These are phyloP conservation scores for Kwoniella sp. DNA, from an alignment of 768 basidiomycete genomes.

Conservation along the genomic window DNA sequence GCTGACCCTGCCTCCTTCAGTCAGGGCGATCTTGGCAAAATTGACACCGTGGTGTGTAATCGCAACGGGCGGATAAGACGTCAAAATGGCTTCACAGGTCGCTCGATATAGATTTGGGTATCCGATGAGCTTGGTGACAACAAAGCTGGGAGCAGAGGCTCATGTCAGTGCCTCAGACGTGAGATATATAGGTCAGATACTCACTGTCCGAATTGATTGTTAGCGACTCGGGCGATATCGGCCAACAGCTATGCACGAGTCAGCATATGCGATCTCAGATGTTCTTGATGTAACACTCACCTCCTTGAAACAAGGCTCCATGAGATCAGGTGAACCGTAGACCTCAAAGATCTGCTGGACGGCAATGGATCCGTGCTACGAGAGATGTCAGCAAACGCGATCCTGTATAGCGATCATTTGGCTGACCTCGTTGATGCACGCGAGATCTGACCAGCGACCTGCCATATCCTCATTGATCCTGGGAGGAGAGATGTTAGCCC, in stretches of 20 bases:
- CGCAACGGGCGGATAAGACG: slow-evolving; percentile 47
- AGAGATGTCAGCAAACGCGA: slow-evolving; percentile 13
- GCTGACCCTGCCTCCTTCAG: slow-evolving; percentile 35
- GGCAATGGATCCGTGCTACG: slow-evolving; percentile 46
- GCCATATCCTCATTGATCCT: slow-evolving; percentile 48
- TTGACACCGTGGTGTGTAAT: slow-evolving; percentile 52
- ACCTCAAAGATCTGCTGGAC: slow-evolving; percentile 54
- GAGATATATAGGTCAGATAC: slow-evolving; percentile 4
- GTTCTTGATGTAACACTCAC: slow-evolving; percentile 8
- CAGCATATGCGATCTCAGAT: slow-evolving; percentile 6
- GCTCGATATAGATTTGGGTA: slow-evolving; percentile 30
- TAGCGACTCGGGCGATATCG: slow-evolving; percentile 46
- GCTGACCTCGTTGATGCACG: slow-evolving; percentile 49
- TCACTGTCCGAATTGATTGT: slow-evolving; percentile 54
- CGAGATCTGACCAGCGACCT: slow-evolving; percentile 48
- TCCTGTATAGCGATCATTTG: not conserved
- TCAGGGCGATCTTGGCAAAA: slow-evolving; percentile 49
- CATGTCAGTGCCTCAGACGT: not conserved
- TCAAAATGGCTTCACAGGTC: slow-evolving; percentile 46
- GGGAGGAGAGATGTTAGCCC: not conserved
- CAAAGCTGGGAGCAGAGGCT: slow-evolving; percentile 32
- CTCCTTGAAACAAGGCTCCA: slow-evolving; percentile 49
- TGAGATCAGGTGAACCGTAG: slow-evolving; percentile 43
- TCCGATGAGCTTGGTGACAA: slow-evolving; percentile 51
- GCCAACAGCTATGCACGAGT: slow-evolving; percentile 33